Evolutionary conservation across 257 asterid species (phyloP).

Genomic region (Solanum chmielewskii): DNA sequence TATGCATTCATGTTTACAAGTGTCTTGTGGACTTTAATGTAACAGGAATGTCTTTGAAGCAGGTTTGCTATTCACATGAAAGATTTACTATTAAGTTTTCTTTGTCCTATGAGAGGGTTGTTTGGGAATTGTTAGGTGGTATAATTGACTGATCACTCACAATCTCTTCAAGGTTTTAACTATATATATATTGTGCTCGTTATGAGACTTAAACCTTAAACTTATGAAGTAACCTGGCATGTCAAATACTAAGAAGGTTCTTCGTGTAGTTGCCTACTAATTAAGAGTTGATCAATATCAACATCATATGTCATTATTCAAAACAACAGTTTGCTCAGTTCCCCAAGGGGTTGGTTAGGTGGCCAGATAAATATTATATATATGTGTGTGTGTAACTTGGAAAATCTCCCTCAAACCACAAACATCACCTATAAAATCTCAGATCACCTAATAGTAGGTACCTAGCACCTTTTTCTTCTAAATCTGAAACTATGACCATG

Average conservation of each 20-base stretch:
- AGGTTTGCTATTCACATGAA: not conserved
- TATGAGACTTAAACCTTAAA: not conserved
- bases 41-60: not conserved
- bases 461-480: not conserved
- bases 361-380: not conserved
- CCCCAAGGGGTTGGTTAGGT: not conserved
- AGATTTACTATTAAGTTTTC: not conserved
- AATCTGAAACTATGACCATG: not conserved
- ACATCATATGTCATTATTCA: not conserved
- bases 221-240: not conserved
- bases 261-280: not conserved
- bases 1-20: not conserved
- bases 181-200: not conserved
- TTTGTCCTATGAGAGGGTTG: not conserved
- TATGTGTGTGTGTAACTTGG: not conserved
- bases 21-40: not conserved
- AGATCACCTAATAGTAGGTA: not conserved
- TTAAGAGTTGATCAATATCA: not conserved
- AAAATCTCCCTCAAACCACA: not conserved
- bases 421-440: not conserved
- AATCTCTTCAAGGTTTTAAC: not conserved
- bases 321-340: not conserved
- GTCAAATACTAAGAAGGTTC: not conserved
- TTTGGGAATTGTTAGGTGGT: not conserved
- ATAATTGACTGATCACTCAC: not conserved